These are phyloP conservation scores for Chamaenerion angustifolium DNA, from an alignment of 345 rosid genomes.

Conservation along the genomic window DNA sequence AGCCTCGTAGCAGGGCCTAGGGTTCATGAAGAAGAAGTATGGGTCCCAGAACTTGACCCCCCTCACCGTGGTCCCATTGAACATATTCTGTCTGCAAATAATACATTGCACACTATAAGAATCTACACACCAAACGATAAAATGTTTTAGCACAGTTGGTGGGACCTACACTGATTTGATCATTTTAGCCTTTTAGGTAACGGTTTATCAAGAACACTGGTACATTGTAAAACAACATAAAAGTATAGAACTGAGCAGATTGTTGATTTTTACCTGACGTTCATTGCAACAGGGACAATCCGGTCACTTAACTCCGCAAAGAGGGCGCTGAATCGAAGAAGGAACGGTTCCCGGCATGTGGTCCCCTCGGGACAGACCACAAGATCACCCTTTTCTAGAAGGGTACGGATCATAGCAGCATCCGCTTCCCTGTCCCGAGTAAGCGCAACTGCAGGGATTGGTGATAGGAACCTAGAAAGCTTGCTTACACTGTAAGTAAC, in stretches of 20 bases:
- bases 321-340: conserved; percentile 80
- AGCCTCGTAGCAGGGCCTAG: conserved; percentile 61
- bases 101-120: too few relatives aligned
- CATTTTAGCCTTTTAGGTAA: too few relatives aligned
- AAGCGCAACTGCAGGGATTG: conserved; percentile 84
- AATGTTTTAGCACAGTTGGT: too few relatives aligned
- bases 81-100: conserved; percentile 61
- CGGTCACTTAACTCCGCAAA: conserved; percentile 90
- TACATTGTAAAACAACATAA: too few relatives aligned
- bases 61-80: conserved; percentile 76
- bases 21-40: conserved; percentile 88
- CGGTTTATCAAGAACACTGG: too few relatives aligned
- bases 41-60: conserved; percentile 95
- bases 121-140: too few relatives aligned
- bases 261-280: conserved; percentile 4
- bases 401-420: conserved; percentile 51
- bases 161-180: too few relatives aligned
- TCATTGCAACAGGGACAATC: conserved; percentile 87
- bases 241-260: too few relatives aligned
- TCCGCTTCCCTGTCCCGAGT: conserved; percentile 83
- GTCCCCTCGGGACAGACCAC: conserved; percentile 97
- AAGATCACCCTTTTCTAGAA: conserved; percentile 71
- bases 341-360: conserved; percentile 70
- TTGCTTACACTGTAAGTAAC: conserved; percentile 89
- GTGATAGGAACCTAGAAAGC: conserved; percentile 80